phyloP scores from a whole-genome alignment of 805 yeast species.

The Yarrowia sp. region DNA sequence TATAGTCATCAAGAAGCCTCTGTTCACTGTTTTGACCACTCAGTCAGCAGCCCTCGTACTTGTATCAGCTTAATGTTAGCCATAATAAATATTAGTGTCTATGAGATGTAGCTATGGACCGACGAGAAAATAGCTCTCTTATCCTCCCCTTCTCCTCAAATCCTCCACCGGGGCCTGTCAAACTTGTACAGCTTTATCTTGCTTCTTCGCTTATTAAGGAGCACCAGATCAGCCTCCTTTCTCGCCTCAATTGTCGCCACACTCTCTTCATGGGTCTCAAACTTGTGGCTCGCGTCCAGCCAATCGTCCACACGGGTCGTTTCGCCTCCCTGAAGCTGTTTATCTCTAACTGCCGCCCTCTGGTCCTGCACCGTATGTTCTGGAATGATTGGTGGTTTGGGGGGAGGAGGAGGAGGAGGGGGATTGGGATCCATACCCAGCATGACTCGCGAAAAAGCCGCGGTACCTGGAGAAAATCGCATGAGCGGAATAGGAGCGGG shows the following conservation, averaged over 20 bases:
- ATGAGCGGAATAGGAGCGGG: constrained; percentile 2
- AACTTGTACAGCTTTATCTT: constrained; percentile 11
- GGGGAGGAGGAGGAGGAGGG: constrained; percentile 6
- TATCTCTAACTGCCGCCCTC: background rate
- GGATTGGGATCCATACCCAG: constrained; percentile 16
- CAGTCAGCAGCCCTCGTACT: no score
- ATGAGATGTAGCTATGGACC: no score
- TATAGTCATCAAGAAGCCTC: no score
- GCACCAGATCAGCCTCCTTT: background rate
- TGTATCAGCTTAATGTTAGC: no score
- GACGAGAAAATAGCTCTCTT: no score
- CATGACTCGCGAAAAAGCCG: constrained; percentile 1
- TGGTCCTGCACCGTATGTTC: constrained; percentile 8
- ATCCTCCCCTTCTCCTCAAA: no score
- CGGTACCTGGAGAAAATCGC: constrained; percentile 3
- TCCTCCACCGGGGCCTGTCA: constrained; percentile 16
- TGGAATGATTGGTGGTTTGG: background rate
- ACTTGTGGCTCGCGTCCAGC: background rate
- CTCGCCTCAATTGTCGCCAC: background rate
- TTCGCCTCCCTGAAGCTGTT: constrained; percentile 10
- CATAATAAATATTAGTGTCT: no score
- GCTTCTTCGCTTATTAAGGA: background rate
- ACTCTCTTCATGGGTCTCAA: background rate
- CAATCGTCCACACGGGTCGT: background rate
- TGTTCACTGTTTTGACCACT: no score